A percentile compares a stretch with the other conserved stretches of the same genome.
These are phyloP conservation scores for Phycomyces nitens DNA, from an alignment of 192 early-diverging fungal genomes.

Conservation along the genomic window DNA sequence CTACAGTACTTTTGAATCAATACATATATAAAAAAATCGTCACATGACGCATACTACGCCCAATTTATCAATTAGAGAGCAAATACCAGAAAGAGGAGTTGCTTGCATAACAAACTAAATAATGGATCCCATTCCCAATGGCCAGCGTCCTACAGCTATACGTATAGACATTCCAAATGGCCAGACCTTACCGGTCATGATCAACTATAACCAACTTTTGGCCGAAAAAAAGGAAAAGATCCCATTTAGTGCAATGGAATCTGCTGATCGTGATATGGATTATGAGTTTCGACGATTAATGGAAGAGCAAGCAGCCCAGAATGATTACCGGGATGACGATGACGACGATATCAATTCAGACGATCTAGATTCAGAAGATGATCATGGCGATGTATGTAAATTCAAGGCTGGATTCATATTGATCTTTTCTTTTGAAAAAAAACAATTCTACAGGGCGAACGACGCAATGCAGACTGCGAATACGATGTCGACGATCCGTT, in stretches of 20 bases:
- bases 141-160: background rate
- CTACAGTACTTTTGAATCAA: no score
- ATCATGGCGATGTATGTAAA: background rate
- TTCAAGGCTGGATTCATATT: background rate
- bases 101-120: no score
- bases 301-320: background rate
- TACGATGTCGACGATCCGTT: slow-evolving; percentile 57
- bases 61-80: no score
- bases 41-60: no score
- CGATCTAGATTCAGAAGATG: background rate
- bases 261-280: background rate
- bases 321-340: slow-evolving; percentile 7
- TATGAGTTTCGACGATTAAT: background rate
- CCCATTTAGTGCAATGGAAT: background rate
- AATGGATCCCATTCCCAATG: no score
- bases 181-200: background rate
- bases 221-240: slow-evolving; percentile 1
- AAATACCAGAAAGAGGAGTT: no score
- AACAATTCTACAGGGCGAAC: background rate
- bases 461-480: slow-evolving; percentile 16
- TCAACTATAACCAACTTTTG: slow-evolving; percentile 4
- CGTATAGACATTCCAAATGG: background rate
- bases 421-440: no score
- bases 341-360: slow-evolving; percentile 11
- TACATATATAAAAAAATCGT: no score